Percentiles rank a stretch among this genome's conserved stretches.
Evolutionary conservation across 2,329 filamentous ascomycete genomes (phyloP).

Genomic region (Talaromyces atroroseus): DNA sequence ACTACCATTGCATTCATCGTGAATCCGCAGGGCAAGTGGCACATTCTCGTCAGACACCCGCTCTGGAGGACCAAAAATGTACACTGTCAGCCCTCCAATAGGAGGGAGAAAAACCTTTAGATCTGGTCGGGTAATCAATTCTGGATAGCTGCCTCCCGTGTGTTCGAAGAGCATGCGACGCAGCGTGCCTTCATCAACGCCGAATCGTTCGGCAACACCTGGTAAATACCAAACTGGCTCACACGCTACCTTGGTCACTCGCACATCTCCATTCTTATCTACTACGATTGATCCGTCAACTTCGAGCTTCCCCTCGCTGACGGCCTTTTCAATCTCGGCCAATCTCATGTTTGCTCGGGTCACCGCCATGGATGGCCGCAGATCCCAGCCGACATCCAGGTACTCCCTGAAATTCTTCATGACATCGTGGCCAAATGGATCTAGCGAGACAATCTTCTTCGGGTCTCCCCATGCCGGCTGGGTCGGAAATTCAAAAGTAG

Average conservation of each 20-base stretch:
- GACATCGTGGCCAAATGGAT: slow-evolving; percentile 83
- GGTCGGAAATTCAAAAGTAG: slow-evolving; percentile 80
- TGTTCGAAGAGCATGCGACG: slow-evolving; percentile 88
- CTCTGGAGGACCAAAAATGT: slow-evolving; percentile 91
- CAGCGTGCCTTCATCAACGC: slow-evolving; percentile 81
- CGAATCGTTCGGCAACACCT: slow-evolving; percentile 85
- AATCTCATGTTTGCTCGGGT: slow-evolving; percentile 94
- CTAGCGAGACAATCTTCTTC: slow-evolving; percentile 97
- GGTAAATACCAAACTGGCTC: slow-evolving; percentile 90
- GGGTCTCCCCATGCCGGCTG: slow-evolving; percentile 84
- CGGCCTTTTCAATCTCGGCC: slow-evolving; percentile 88
- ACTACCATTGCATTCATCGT: slow-evolving; percentile 87
- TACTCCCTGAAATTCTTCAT: slow-evolving; percentile 73
- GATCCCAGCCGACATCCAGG: slow-evolving; percentile 66
- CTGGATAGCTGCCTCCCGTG: slow-evolving; percentile 91
- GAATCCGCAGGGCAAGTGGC: slow-evolving; percentile 76
- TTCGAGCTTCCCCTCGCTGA: slow-evolving; percentile 67
- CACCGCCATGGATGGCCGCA: slow-evolving; percentile 84
- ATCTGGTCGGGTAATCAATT: slow-evolving; percentile 88
- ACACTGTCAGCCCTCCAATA: slow-evolving; percentile 91
- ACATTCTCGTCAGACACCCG: slow-evolving; percentile 86
- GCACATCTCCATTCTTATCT: slow-evolving; percentile 78
- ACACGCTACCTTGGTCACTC: slow-evolving; percentile 93
- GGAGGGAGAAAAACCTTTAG: slow-evolving; percentile 95
- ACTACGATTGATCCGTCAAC: slow-evolving; percentile 86